phyloP scores from a whole-genome alignment of 2,329 filamentous ascomycete species.

The Periconia sp. region DNA sequence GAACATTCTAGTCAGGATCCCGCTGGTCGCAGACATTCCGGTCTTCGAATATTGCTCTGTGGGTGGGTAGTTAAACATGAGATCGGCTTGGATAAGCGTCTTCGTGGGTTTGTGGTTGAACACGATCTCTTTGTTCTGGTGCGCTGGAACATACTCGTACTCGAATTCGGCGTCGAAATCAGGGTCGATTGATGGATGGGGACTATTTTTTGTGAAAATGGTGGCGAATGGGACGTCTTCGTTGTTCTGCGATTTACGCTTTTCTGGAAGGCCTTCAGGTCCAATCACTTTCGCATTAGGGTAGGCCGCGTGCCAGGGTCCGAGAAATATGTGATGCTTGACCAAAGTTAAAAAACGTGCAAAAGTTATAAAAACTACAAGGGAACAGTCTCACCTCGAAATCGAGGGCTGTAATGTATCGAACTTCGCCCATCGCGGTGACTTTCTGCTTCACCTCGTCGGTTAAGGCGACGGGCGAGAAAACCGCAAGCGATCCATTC shows the following conservation, averaged over 20 bases:
- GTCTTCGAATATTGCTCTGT: constrained; percentile 73
- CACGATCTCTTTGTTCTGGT: constrained; percentile 85
- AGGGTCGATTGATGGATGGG: constrained; percentile 58
- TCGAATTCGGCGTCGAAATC: constrained; percentile 90
- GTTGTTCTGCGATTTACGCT: constrained; percentile 65
- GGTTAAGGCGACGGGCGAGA: constrained; percentile 88
- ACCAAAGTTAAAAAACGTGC: constrained; percentile 6
- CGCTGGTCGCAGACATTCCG: constrained; percentile 56
- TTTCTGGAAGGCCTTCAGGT: constrained; percentile 79
- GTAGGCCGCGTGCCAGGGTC: constrained; percentile 78
- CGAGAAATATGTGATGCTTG: constrained; percentile 86
- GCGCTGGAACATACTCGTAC: constrained; percentile 75
- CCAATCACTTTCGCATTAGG: constrained; percentile 79
- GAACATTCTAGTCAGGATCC: constrained; percentile 62
- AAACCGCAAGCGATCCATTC: constrained; percentile 78
- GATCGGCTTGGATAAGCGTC: constrained; percentile 83
- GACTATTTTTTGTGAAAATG: constrained; percentile 54
- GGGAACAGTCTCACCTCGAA: constrained; percentile 56
- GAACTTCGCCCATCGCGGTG: constrained; percentile 64
- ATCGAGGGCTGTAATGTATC: constrained; percentile 86
- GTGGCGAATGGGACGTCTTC: constrained; percentile 66
- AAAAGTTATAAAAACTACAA: neutral
- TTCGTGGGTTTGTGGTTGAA: constrained; percentile 79
- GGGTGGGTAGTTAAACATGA: constrained; percentile 88
- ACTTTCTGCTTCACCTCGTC: constrained; percentile 67